phyloP scores from a whole-genome alignment of 768 basidiomycete genomes.

The Saitozyma sp. region DNA sequence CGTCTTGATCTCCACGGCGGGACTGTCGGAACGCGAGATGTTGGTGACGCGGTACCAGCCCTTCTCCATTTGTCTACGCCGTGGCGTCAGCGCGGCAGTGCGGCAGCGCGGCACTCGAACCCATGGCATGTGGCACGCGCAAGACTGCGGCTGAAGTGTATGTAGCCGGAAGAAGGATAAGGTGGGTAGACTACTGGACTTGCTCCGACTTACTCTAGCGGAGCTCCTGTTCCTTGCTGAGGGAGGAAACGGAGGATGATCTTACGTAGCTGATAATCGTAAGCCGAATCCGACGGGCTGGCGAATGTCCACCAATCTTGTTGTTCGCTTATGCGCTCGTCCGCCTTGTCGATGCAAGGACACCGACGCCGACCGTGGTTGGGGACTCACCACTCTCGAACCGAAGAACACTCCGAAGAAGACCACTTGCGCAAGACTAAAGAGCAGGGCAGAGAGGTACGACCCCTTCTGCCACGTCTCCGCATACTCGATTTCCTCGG shows the following conservation, averaged over 20 bases:
- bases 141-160: too few species aligned
- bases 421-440: constrained; percentile 17
- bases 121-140: too few species aligned
- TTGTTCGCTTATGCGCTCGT: too few species aligned
- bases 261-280: constrained; percentile 9
- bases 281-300: too few species aligned
- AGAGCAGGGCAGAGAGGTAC: constrained; percentile 11
- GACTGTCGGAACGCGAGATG: constrained; percentile 60
- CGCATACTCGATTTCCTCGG: constrained; percentile 70
- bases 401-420: constrained; percentile 36
- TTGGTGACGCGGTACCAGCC: constrained; percentile 70
- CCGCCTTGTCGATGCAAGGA: constrained; percentile 3
- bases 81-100: neutral
- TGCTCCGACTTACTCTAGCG: constrained; percentile 57
- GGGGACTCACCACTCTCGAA: constrained; percentile 12
- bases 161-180: too few species aligned
- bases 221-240: constrained; percentile 33
- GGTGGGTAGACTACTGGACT: too few species aligned
- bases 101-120: neutral
- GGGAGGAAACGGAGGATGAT: constrained; percentile 16
- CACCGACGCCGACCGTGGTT: neutral
- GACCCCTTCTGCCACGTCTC: constrained; percentile 58
- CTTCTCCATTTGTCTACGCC: constrained; percentile 59
- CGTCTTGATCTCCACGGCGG: constrained; percentile 60
- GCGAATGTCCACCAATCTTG: too few species aligned